Conservation (phyloP, 1,139 yeast genomes). For the Magnusiomyces fungicola region DNA sequence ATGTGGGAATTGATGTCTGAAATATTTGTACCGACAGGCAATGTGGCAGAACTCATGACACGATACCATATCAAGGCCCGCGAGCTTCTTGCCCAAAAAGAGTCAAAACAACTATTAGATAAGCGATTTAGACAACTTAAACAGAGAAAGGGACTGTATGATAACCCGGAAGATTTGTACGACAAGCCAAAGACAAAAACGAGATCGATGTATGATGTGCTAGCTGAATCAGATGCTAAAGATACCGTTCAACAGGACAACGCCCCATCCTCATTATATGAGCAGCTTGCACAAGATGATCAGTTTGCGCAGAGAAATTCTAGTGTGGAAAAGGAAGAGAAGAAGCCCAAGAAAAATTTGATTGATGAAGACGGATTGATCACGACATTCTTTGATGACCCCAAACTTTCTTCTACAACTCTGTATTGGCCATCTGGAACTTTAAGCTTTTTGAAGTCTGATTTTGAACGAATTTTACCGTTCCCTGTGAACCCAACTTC, state of each 20-base stretch:
- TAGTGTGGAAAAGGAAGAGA: neutral
- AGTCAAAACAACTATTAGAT: neutral
- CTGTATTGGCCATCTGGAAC: slow-evolving; percentile 32
- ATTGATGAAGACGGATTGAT: neutral
- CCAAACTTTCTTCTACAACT: slow-evolving; percentile 18
- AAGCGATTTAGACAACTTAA: too few species aligned
- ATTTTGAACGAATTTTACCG: slow-evolving; percentile 20
- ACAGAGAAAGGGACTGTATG: too few species aligned
- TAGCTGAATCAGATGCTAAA: neutral
- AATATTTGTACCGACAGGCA: slow-evolving; percentile 4
- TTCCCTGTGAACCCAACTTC: slow-evolving; percentile 2
- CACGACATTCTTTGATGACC: neutral
- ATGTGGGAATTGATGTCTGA: slow-evolving; percentile 15
- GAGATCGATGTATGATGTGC: neutral
- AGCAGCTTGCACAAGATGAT: too few species aligned
- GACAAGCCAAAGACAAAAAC: neutral
- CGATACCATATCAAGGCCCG: slow-evolving; percentile 5
- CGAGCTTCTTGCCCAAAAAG: neutral
- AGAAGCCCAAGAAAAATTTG: too few species aligned
- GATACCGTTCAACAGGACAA: too few species aligned
- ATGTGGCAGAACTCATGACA: slow-evolving; percentile 3
- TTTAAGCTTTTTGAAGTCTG: slow-evolving; percentile 26
- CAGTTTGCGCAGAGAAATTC: slow-evolving; percentile 2
- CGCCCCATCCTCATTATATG: too few species aligned
- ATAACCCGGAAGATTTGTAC: neutral